Evolutionary conservation across 1,284 basidiomycete genomes (phyloP), one percentile per base, ranked within the genome.

Genomic region (Ganoderma meredithae): DNA sequence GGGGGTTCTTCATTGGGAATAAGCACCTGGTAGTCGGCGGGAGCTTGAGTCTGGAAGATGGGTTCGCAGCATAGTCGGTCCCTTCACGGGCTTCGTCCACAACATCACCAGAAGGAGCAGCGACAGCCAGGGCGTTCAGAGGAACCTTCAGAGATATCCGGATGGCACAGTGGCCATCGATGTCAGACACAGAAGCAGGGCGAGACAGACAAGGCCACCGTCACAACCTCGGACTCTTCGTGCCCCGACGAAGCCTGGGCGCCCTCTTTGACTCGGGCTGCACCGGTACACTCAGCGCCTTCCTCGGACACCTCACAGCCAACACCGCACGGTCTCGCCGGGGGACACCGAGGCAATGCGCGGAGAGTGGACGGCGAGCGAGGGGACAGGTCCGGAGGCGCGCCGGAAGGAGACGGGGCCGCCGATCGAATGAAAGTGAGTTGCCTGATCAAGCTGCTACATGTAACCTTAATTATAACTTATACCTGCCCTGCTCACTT

Each of bases 381-480:
- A 19, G 56, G 22, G 47, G 25, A 33, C 33, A 39, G 19, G 17
- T 41, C 40, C 27, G 39, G 49, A 4, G 52, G 43, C 41, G 44
- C 33, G 15, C 39, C 43, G 22, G 44, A 60, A 27, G 47, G 17
- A 22, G 44, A 15, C 43, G 40, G 36, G 19, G 49, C 31, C 52
- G 52, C 43, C 60, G 60, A 60, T 41, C 17, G 60, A 43, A 43
- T 25, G 39, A n/a, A 39, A 60, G 69, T 63, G 63, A 66, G 71
- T 69, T 43, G 55, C 65, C 60, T 62, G 69, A 72, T 70, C 68
- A 47, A 56, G 22, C 27, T 68, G 63, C 69, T 68, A 65, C 63
- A 52, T 52, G 10, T 52, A 64, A 65, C 65, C 60, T 63, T 70
- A 67, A 69, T 70, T 55, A 69, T 67, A 70, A 64, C 43, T 68